Conservation (phyloP, 2,329 filamentous ascomycete species). For the Cucurbitaria berberidis region DNA sequence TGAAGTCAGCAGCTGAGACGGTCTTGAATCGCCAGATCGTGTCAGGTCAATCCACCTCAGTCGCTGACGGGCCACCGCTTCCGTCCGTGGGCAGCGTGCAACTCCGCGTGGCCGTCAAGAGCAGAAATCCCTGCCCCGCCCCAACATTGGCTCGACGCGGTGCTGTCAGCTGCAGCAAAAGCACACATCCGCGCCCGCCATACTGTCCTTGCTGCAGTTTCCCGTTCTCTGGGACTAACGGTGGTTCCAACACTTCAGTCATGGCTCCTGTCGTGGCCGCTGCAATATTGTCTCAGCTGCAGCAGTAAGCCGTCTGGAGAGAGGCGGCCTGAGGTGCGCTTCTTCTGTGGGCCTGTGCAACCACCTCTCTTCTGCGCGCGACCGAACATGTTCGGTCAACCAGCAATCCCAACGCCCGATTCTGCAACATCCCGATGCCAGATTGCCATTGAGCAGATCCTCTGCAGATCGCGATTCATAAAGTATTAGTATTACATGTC, state of each 20-base stretch:
- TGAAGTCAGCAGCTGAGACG: constrained; percentile 1
- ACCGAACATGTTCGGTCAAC: constrained; percentile 21
- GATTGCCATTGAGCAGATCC: constrained; percentile 11
- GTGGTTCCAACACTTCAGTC: constrained; percentile 42
- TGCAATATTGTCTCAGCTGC: constrained; percentile 21
- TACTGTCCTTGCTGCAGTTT: constrained; percentile 34
- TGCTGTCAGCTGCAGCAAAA: constrained; percentile 37
- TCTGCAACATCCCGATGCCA: constrained; percentile 21
- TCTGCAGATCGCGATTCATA: constrained; percentile 20
- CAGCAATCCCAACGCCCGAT: constrained; percentile 8
- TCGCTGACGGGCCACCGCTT: not conserved
- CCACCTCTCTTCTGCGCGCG: constrained; percentile 9
- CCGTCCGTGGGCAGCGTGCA: constrained; percentile 9
- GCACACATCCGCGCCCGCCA: constrained; percentile 16
- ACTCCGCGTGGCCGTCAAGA: constrained; percentile 11
- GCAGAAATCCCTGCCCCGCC: not conserved
- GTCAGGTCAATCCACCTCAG: constrained; percentile 10
- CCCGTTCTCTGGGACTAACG: constrained; percentile 46
- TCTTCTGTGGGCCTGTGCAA: constrained; percentile 11
- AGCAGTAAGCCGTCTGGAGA: constrained; percentile 9
- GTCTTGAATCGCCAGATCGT: constrained; percentile 14
- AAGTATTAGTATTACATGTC: constrained; percentile 18
- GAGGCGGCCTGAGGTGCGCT: constrained; percentile 11
- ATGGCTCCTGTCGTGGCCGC: constrained; percentile 44
- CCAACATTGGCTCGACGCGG: constrained; percentile 11